phyloP scores from a whole-genome alignment of 345 rosid genomes.

The Anastatica hierochuntica region DNA sequence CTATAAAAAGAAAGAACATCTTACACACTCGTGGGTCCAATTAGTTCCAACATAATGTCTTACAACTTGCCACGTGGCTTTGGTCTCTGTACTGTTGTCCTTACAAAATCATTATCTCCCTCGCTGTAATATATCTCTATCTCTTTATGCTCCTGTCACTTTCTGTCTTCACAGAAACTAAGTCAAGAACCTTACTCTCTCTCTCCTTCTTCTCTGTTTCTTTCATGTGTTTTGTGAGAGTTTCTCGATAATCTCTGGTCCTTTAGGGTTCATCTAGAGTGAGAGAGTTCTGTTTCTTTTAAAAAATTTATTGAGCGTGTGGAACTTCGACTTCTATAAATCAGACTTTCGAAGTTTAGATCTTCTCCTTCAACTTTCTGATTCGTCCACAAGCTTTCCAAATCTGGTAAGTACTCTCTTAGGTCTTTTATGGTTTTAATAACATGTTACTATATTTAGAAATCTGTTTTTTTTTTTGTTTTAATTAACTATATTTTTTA shows the following conservation, averaged over 20 bases:
- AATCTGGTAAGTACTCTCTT: constrained; percentile 14
- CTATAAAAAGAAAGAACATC: background rate
- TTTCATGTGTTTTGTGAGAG: constrained; percentile 7
- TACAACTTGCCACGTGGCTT: constrained; percentile 22
- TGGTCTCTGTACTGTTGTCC: constrained; percentile 17
- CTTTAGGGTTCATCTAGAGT: constrained; percentile 8
- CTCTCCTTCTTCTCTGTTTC: constrained; percentile 20
- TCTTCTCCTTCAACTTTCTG: constrained; percentile 12
- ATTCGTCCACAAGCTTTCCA: constrained; percentile 18
- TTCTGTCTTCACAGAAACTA: constrained; percentile 19
- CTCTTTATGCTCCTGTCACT: constrained; percentile 25
- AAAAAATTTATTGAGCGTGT: constrained; percentile 10
- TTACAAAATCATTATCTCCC: constrained; percentile 23
- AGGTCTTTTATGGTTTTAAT: background rate
- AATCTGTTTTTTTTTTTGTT: background rate
- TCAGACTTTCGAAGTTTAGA: background rate
- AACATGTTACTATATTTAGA: constrained; percentile 17
- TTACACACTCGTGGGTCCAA: background rate
- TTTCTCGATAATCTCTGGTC: background rate
- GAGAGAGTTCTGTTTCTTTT: background rate
- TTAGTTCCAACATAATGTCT: constrained; percentile 7
- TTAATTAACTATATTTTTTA: background rate
- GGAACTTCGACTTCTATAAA: constrained; percentile 11
- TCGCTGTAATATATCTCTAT: constrained; percentile 18
- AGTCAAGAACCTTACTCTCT: constrained; percentile 16